Base-by-base conservation (phyloP, 257 asterid species). In the Plantago major region DNA sequence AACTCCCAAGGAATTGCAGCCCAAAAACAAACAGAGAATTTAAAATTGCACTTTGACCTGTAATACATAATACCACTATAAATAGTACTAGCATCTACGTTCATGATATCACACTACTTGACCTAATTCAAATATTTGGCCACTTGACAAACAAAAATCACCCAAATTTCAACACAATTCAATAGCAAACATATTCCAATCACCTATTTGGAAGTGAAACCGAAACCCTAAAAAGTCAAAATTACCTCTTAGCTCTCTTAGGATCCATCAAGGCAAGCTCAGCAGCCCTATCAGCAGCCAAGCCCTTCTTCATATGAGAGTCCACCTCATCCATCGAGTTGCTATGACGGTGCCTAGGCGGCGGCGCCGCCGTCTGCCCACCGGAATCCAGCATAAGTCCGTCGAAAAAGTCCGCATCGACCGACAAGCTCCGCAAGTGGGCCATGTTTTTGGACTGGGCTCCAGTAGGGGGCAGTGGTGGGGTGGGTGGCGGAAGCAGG, bases 251-350 rank as follows among this genome's bases (percentile, higher is more conserved):
- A 1, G 99, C 99, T 73, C 94, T 81, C 73, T 83, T 92, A 28
- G 99, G 99, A 81, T 92, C 97, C 64, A 89, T 76, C 76, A 85
- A 60, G 0, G 97, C 79, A 22, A 92, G 90, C 76, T 92, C 97
- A 12, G 90, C 88, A 26, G 86, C 82, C 61, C 75, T 81, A 40
- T 89, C 97, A 48, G 90, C 81, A 11, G 76, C 84, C 78, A 82
- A 65, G 9, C 81, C 85, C 67, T 91, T 91, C 86, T 84, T 91
- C 13, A 65, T 81, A 13, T n/a, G 33, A 43, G 70, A 76, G 51
- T 84, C 89, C 73, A 75, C 71, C 79, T 85, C 97, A 64, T 90
- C 97, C 95, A 87, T 79, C n/a, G 97, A 90, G 65, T 70, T 83
- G 68, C 89, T 90, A 54, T 81, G 87, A 73, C 85, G 71, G 66